Evolutionary conservation across 345 rosid species (phyloP).

Genomic region (Citrus reticulata): DNA sequence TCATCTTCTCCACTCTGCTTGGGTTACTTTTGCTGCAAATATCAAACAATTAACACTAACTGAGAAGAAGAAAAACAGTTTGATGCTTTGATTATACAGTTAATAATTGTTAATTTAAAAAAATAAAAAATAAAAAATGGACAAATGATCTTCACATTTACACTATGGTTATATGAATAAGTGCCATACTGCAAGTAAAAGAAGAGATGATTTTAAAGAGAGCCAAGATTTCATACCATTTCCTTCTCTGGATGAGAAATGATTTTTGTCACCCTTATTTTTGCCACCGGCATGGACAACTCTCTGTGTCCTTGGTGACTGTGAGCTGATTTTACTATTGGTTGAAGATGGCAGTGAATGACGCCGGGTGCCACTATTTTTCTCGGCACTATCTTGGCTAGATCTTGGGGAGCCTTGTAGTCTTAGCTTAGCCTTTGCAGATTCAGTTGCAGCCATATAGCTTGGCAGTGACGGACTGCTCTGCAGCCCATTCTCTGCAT

Average conservation of each 20-base stretch:
- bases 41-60: not conserved
- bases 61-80: not conserved
- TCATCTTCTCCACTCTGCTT: slow-evolving; percentile 62
- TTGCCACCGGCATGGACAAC: slow-evolving; percentile 48
- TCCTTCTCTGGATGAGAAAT: slow-evolving; percentile 50
- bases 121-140: not conserved
- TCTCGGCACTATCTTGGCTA: slow-evolving; percentile 59
- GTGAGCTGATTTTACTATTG: slow-evolving; percentile 60
- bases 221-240: slow-evolving; percentile 40
- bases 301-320: slow-evolving; percentile 74
- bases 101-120: not conserved
- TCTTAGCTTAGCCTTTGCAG: slow-evolving; percentile 90
- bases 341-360: slow-evolving; percentile 73
- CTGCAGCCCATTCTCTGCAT: slow-evolving; percentile 59
- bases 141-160: not conserved
- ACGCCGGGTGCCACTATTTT: slow-evolving; percentile 51
- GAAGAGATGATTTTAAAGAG: not conserved
- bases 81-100: not conserved
- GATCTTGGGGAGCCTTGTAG: slow-evolving; percentile 70
- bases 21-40: slow-evolving; percentile 54
- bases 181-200: not conserved
- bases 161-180: not conserved
- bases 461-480: slow-evolving; percentile 70
- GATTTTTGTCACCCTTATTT: slow-evolving; percentile 57
- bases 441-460: slow-evolving; percentile 90